phyloP scores from a whole-genome alignment of 78 protist species.

The Chrysochromulina parva region DNA sequence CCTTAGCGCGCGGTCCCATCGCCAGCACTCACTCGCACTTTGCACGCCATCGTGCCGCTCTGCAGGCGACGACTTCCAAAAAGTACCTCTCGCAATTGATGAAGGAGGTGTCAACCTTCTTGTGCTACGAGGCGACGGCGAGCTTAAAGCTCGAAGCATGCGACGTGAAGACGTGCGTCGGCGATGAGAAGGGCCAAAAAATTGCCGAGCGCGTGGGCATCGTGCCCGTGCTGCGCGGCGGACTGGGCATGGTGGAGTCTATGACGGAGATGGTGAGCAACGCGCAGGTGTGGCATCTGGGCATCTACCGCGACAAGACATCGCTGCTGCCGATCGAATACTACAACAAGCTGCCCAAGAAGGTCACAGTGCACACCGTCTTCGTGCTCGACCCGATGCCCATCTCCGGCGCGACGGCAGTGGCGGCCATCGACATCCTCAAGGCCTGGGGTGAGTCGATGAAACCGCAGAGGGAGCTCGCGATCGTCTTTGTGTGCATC shows the following conservation, averaged over 20 bases:
- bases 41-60: neutral
- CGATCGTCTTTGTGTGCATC: neutral
- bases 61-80: neutral
- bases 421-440: constrained; percentile 19
- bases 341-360: constrained; percentile 31
- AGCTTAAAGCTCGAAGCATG: neutral
- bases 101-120: neutral
- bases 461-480: neutral
- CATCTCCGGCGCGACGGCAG: constrained; percentile 9
- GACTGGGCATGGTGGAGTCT: constrained; percentile 25
- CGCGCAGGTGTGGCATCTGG: neutral
- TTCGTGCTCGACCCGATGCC: constrained; percentile 25
- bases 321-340: constrained; percentile 26
- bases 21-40: neutral
- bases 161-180: neutral
- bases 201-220: neutral
- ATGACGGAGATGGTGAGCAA: neutral
- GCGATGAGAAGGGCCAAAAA: neutral
- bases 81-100: neutral
- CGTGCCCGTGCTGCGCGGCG: constrained; percentile 23
- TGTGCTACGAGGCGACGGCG: constrained; percentile 16
- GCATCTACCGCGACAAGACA: constrained; percentile 9
- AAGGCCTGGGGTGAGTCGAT: neutral
- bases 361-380: neutral
- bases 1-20: neutral